These are phyloP conservation scores for Saccharomyces cerevisiae DNA, from an alignment of 805 yeast species.

Conservation along the genomic window DNA sequence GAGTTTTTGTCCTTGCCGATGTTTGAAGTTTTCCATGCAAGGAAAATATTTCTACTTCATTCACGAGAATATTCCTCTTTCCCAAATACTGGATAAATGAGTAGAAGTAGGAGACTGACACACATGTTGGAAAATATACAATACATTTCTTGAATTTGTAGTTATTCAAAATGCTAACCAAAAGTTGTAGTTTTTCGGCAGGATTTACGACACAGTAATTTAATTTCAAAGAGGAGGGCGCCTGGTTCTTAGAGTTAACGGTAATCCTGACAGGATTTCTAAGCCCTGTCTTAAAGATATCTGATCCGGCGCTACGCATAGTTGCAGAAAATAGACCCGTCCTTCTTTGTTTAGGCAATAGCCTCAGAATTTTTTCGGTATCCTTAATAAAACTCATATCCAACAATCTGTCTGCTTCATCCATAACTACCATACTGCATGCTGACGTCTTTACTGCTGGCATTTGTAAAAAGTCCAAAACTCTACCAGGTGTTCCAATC, in stretches of 20 bases:
- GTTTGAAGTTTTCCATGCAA: conserved; percentile 89
- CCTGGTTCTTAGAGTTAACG: conserved; percentile 49
- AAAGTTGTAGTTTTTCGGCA: conserved; percentile 48
- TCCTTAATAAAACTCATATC: conserved; percentile 70
- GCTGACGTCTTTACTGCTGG: conserved; percentile 53
- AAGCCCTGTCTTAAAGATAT: conserved; percentile 80
- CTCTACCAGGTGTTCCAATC: conserved; percentile 89
- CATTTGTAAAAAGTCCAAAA: conserved; percentile 57
- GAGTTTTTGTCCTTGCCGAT: conserved; percentile 65
- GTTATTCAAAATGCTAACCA: conserved; percentile 45
- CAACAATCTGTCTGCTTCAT: conserved; percentile 86
- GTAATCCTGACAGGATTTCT: conserved; percentile 84
- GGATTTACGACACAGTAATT: conserved; percentile 55
- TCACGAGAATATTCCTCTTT: conserved; percentile 15
- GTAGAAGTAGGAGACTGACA: conserved; percentile 71
- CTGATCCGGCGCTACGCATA: conserved; percentile 68
- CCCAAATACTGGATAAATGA: conserved; percentile 40
- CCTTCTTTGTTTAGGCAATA: conserved; percentile 83
- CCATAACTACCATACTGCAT: conserved; percentile 70
- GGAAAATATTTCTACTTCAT: conserved; percentile 46
- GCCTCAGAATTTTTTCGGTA: conserved; percentile 54
- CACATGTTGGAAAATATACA: conserved; percentile 89
- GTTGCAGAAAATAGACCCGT: conserved; percentile 95
- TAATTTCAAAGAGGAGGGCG: conserved; percentile 59
- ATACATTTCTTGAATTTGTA: conserved; percentile 69